Base-by-base conservation (phyloP, 164 flowering plant species). In the Taxillus chinensis region DNA sequence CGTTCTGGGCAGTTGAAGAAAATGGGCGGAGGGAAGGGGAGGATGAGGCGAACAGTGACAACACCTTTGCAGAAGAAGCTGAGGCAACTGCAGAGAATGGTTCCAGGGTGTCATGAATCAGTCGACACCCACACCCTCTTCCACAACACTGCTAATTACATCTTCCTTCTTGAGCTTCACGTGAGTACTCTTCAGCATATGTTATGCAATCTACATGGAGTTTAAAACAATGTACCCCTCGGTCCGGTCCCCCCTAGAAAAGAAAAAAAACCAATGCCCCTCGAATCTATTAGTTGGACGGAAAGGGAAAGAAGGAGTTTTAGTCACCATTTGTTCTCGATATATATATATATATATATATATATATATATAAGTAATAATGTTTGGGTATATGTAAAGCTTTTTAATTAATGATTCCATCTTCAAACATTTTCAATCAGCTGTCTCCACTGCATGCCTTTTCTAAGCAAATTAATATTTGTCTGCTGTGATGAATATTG, bases 21-120 rank as follows among this genome's bases (percentile, higher is more conserved):
- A 41, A 49, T 55, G 50, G 55, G 42, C 9, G 45, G 56, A 58
- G 65, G 40, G 69, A 67, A 54, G 62, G 55, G 45, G 39, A 64
- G 64, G 72, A 7, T 6, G 6, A 59, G 39, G 63, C 45, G 55
- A 16, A 45, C 50, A 43, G 46, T 17, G n/a, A 57, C 3, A 17
- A 51, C 63, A 41, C 51, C 63, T 1, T 11, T 49, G 4, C 39
- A 57, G 42, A 69, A 27, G 63, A 66, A 60, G 68, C 73, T 73
- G 45, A 55, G 39, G 65, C 58, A 69, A 55, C 73, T 73, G 27
- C 60, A 69, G 52, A 69, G 63, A 12, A 59, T 66, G 9, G 42
- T 73, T 1, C 72, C 72, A 3, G 66, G 69, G 3, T 54, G 48
- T 56, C 12, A 16, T 5, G 65, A 65, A 8, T 7, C 4, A 17